Evolutionary conservation across 2,329 filamentous ascomycete genomes (phyloP), one percentile per base, ranked within the genome.

Genomic region (Penicillium decumbens): DNA sequence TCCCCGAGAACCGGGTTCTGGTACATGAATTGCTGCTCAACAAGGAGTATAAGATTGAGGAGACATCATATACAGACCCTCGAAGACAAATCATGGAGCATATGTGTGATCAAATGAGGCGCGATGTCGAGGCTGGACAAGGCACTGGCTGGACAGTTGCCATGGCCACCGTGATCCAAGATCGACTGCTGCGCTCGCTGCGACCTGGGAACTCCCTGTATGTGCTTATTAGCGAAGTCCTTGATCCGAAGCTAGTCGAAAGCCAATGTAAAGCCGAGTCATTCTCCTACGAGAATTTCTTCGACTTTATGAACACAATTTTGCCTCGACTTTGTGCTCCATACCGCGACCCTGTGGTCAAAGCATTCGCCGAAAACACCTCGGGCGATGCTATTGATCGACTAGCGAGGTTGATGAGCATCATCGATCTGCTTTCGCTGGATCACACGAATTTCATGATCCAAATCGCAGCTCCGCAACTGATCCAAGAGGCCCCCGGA

Each of bases 401-500:
- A 57, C 70, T 85, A 9, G 81, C 82, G 62, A 77, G 77, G 55
- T 69, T 85, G n/a, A 77, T 85, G 55, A 77, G 80, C 45, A 76
- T 82, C 43, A 82, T 85, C 45, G 82, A 85, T 55, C 70, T 81
- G 29, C 71, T 85, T 20, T 81, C 77, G 8, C 69, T 85, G 27
- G 82, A 85, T 60, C 82, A 85, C 59, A 80, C 80, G 6, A 85
- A 85, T 62, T 85, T 83, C 65, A 77, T 84, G 64, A 74, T 85
- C 43, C 80, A 79, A 67, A 74, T 80, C 30, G 79, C 79, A 7
- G 80, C 81, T 1, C 80, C 81, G 2, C 78, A 77, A 7, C 73
- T 85, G 33, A 79, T 84, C 50, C 76, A 80, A 55, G 80, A 83
- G 57, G 79, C 80, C 5, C 73, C 79, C 2, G 80, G 79, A 1